Base-by-base conservation (phyloP, 352 stramenopile genomes). In the Pythium aphanidermatum region DNA sequence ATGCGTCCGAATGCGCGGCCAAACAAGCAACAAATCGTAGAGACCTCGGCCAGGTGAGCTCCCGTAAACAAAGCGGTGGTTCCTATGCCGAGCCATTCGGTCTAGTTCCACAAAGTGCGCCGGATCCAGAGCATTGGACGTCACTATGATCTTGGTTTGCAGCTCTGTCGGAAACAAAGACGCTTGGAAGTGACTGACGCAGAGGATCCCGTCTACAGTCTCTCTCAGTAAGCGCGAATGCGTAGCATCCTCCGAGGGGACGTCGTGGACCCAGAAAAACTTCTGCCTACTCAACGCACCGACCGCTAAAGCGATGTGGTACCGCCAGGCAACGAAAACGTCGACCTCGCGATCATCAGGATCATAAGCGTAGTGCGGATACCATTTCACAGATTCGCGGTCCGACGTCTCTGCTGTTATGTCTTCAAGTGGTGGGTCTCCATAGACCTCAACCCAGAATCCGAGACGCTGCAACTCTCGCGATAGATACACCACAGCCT, bases 321-420 rank as follows among this genome's bases (percentile, higher is more conserved):
- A 95, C 2, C 90, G 55, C 90, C 90, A 97, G 13, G 90, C 85
- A 13, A 97, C 63, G 46, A 97, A 97, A 26, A 97, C 61, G 46
- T 96, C 83, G 3, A 91, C 64, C 17, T 33, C 51, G 14, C 19
- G 29, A 21, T 87, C 70, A 0, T 75, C 48, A 1, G 70, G 43
- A 43, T 96, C 73, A 57, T 85, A 96, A 11, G 69, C 35, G 20
- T 76, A 66, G 25, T 86, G 68, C 1, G 82, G 76, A 43, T 91
- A 91, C 79, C 78, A 95, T 0, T 57, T 58, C 6, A 95, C 83
- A 1, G 41, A 3, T 68, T 49, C 6, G 58, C 28, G 8, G 14
- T 13, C 14, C 67, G 30, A 17, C 51, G 56, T 14, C 52, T 68
- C 7, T 68, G 32, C n/a, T 1, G 31, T 23, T 2, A 40, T n/a